phyloP scores from a whole-genome alignment of 129 eudicot genomes.

The Flaveria robusta region DNA sequence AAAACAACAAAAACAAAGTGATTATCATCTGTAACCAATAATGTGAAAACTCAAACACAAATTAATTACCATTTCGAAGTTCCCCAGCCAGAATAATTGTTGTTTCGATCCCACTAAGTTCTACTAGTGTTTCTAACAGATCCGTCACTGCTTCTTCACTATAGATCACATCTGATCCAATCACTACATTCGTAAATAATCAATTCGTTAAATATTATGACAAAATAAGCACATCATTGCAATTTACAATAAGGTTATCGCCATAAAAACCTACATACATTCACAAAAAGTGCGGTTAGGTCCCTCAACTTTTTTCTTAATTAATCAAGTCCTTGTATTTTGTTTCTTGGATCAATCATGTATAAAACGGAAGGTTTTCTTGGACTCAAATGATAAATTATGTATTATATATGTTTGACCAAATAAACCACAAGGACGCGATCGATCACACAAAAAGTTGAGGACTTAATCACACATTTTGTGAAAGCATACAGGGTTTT shows the following conservation, averaged over 20 bases:
- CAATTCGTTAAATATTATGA: neutral
- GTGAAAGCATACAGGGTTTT: too few species aligned
- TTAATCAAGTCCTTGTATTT: too few species aligned
- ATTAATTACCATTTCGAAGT: constrained; percentile 75
- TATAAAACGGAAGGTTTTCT: too few species aligned
- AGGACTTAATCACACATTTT: too few species aligned
- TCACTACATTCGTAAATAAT: constrained; percentile 41
- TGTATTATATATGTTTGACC: too few species aligned
- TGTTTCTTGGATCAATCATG: too few species aligned
- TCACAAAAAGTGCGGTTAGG: neutral
- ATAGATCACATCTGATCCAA: constrained; percentile 89
- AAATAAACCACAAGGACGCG: too few species aligned
- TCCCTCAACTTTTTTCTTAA: neutral
- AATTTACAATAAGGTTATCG: neutral
- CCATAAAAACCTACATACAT: too few species aligned
- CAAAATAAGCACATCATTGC: neutral
- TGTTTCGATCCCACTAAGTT: constrained; percentile 65
- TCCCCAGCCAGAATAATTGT: constrained; percentile 89
- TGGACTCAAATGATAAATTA: too few species aligned
- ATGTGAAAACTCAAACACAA: neutral
- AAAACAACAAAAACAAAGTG: constrained; percentile 15
- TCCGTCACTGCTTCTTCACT: constrained; percentile 89
- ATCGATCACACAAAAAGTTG: too few species aligned
- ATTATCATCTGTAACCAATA: neutral
- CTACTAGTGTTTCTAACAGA: constrained; percentile 59